Base-by-base conservation (phyloP, 495 filamentous ascomycete genomes). In the Viridothelium virens region DNA sequence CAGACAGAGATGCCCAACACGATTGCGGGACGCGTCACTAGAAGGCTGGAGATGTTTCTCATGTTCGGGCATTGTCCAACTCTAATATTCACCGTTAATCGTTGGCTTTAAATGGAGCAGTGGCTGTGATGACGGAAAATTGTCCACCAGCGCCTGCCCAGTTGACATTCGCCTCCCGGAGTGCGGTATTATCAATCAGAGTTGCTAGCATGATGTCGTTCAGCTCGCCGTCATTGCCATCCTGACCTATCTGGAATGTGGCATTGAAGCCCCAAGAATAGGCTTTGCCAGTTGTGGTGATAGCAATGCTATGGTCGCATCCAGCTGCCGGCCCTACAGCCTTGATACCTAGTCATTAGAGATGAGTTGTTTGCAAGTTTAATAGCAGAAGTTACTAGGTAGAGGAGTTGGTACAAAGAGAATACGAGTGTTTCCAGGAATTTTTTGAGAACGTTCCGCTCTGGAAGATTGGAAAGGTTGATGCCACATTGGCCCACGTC, bases 251-350 rank as follows among this genome's bases (percentile, higher is more conserved):
- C 76, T 89, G 87, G 71, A 85, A 87, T 65, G 82, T 84, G 48
- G 74, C 77, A 37, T 80, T 84, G 77, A 89, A 90, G 3, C 89
- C 89, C 88, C 88, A 91, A 44, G 81, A 81, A 74, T 84, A 90
- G 10, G 85, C 87, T 56, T 80, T 78, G 11, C 89, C 87, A 3
- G 82, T 78, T 33, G 69, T 75, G 63, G 82, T 82, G 67, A 91
- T 75, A 16, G 81, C 85, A 62, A 91, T 78, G 68, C 77, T 81
- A 69, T 87, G 85, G 66, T 89, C 85, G 2, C 80, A 80, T 3
- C 83, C 85, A 18, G 80, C 80, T 4, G 74, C 71, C 11, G 80
- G n/a, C n/a, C n/a, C n/a, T n/a, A 38, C 18, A 33, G 70, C 70
- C 0, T 56, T 41, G 25, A 69, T 67, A 16, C 65, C 50, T 61